Evolutionary conservation across 345 rosid genomes (phyloP).

Genomic region (Pugionium cornutum): DNA sequence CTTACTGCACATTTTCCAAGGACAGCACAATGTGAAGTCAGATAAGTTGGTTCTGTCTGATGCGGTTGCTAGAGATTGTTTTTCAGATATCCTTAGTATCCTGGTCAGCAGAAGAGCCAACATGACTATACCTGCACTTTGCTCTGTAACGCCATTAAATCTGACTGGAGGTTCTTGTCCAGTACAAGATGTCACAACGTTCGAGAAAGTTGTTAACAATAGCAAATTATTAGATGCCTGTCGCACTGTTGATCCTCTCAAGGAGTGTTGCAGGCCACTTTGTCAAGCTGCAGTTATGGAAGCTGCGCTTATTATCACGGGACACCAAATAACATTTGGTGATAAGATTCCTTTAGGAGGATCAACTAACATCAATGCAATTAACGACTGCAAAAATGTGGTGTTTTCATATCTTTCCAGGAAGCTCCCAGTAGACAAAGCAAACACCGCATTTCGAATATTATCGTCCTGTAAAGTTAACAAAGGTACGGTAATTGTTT

Average conservation of each 20-base stretch:
- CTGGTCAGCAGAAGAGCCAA: slow-evolving; percentile 87
- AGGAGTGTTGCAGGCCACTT: slow-evolving; percentile 87
- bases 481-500: slow-evolving; percentile 54
- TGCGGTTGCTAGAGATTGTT: slow-evolving; percentile 84
- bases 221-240: slow-evolving; percentile 84
- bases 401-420: slow-evolving; percentile 76
- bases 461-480: slow-evolving; percentile 90
- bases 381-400: slow-evolving; percentile 82
- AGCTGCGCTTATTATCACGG: slow-evolving; percentile 76
- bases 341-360: slow-evolving; percentile 49
- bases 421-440: slow-evolving; percentile 65
- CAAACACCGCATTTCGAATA: slow-evolving; percentile 72
- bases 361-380: slow-evolving; percentile 51
- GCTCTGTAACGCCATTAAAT: slow-evolving; percentile 77
- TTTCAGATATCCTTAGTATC: slow-evolving; percentile 88
- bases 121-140: slow-evolving; percentile 59
- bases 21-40: slow-evolving; percentile 55
- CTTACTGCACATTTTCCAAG: slow-evolving; percentile 81
- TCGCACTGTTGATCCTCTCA: slow-evolving; percentile 76
- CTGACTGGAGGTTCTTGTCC: slow-evolving; percentile 95
- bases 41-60: slow-evolving; percentile 71
- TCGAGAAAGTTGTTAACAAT: slow-evolving; percentile 73
- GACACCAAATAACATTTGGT: slow-evolving; percentile 53
- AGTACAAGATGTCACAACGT: slow-evolving; percentile 58
- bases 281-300: slow-evolving; percentile 87